Conservation (phyloP, 208 protist species). For the Sergeia podlipaevii region DNA sequence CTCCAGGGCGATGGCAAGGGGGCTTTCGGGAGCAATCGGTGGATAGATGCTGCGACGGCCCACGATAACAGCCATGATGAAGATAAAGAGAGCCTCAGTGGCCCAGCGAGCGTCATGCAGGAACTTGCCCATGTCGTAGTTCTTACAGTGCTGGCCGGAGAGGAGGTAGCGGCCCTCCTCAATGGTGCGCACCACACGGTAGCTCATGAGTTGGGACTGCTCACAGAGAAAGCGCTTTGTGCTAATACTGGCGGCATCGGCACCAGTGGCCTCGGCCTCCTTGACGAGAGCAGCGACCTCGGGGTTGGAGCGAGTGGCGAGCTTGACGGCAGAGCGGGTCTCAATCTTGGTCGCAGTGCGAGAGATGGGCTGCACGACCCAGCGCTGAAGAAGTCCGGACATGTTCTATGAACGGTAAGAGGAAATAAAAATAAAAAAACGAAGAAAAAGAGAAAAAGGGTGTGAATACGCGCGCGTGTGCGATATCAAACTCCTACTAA, state of each 20-base stretch:
- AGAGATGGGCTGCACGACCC: slow-evolving; percentile 43
- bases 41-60: slow-evolving; percentile 73
- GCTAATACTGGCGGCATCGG: slow-evolving; percentile 62
- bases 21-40: slow-evolving; percentile 73
- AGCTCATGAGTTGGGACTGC: slow-evolving; percentile 73
- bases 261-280: slow-evolving; percentile 46
- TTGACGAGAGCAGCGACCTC: slow-evolving; percentile 36
- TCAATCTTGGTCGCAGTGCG: slow-evolving; percentile 65
- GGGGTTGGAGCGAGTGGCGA: slow-evolving; percentile 32
- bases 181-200: slow-evolving; percentile 79
- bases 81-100: slow-evolving; percentile 64
- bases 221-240: slow-evolving; percentile 53
- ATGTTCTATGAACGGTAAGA: neutral
- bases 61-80: slow-evolving; percentile 54
- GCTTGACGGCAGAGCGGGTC: slow-evolving; percentile 42
- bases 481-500: too few relatives aligned
- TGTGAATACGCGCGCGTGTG: too few relatives aligned
- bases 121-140: slow-evolving; percentile 43
- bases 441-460: neutral
- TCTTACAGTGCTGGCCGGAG: slow-evolving; percentile 71
- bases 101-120: slow-evolving; percentile 66
- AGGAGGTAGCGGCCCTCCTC: slow-evolving; percentile 62
- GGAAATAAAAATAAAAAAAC: neutral
- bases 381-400: slow-evolving; percentile 14
- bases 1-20: slow-evolving; percentile 56